Percentiles rank a stretch among this genome's conserved stretches.
These are phyloP conservation scores for Daldinia concentrica DNA, from an alignment of 495 filamentous ascomycete species.

Conservation along the genomic window DNA sequence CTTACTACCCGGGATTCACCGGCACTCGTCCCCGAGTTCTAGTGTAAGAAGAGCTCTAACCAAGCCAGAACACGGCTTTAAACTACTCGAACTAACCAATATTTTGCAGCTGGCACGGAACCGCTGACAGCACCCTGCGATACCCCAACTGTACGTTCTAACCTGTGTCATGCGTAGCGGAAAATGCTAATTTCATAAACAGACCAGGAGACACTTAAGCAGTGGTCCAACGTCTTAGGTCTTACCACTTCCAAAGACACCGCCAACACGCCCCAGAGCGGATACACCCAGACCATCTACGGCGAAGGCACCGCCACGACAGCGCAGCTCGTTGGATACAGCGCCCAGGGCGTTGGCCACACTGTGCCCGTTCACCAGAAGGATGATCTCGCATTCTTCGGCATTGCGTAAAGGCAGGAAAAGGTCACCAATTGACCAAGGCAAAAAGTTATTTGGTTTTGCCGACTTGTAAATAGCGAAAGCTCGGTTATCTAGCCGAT, in stretches of 20 bases:
- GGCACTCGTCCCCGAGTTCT: slow-evolving; percentile 59
- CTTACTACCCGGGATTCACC: slow-evolving; percentile 61
- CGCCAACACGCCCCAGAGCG: slow-evolving; percentile 55
- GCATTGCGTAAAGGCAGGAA: slow-evolving; percentile 44
- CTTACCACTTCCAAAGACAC: slow-evolving; percentile 51
- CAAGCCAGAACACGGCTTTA: neutral
- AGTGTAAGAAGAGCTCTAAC: slow-evolving; percentile 48
- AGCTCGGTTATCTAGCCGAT: neutral
- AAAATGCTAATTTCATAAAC: slow-evolving; percentile 19
- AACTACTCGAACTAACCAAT: slow-evolving; percentile 9
- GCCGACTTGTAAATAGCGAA: slow-evolving; percentile 1
- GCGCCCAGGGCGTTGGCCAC: slow-evolving; percentile 59
- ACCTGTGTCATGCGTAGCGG: neutral
- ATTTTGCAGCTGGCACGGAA: slow-evolving; percentile 55
- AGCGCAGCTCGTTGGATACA: slow-evolving; percentile 58
- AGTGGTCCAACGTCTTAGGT: slow-evolving; percentile 55
- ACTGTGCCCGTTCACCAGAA: slow-evolving; percentile 56
- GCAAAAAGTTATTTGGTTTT: neutral
- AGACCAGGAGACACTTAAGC: slow-evolving; percentile 53
- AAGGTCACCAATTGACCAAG: neutral
- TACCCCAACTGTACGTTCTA: slow-evolving; percentile 51
- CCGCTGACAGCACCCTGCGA: slow-evolving; percentile 53
- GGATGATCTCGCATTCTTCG: slow-evolving; percentile 61
- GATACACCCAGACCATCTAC: slow-evolving; percentile 65
- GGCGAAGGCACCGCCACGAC: slow-evolving; percentile 57